These are phyloP conservation scores for Solioccasus polychromus DNA, from an alignment of 768 basidiomycete genomes.

Conservation along the genomic window DNA sequence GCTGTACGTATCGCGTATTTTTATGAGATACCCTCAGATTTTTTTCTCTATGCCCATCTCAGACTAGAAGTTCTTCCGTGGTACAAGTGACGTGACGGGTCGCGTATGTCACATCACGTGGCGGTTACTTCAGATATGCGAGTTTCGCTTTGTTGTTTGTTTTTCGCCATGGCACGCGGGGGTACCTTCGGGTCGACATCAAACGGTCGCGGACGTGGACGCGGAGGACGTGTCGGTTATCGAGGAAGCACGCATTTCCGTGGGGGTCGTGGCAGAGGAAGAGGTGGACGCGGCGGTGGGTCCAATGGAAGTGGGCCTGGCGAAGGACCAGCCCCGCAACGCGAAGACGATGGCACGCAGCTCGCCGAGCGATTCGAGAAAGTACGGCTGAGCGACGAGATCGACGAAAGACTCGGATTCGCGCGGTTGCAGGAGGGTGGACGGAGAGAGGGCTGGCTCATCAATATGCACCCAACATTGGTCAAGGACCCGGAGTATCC, in stretches of 20 bases:
- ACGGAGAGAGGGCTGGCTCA: constrained; percentile 84
- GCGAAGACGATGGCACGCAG: constrained; percentile 89
- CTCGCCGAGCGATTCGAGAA: constrained; percentile 85
- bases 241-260: constrained; percentile 37
- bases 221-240: constrained; percentile 36
- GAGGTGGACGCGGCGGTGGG: constrained; percentile 33
- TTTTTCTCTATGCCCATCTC: constrained; percentile 6
- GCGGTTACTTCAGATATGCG: constrained; percentile 3
- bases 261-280: constrained; percentile 50
- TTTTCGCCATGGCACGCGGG: constrained; percentile 41
- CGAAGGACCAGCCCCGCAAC: constrained; percentile 52
- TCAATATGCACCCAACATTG: constrained; percentile 98
- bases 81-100: constrained; percentile 13
- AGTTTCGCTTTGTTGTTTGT: constrained; percentile 1
- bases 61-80: background rate
- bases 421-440: constrained; percentile 74
- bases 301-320: constrained; percentile 33
- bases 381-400: constrained; percentile 71
- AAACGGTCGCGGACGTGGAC: constrained; percentile 37
- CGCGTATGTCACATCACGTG: constrained; percentile 29
- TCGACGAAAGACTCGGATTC: constrained; percentile 95
- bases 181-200: constrained; percentile 55
- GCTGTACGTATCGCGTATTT: constrained; percentile 16
- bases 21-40: constrained; percentile 26
- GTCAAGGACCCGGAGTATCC: constrained; percentile 84